Conservation (phyloP, 176 grass and related monocot species). For the Aegilops longissima region DNA sequence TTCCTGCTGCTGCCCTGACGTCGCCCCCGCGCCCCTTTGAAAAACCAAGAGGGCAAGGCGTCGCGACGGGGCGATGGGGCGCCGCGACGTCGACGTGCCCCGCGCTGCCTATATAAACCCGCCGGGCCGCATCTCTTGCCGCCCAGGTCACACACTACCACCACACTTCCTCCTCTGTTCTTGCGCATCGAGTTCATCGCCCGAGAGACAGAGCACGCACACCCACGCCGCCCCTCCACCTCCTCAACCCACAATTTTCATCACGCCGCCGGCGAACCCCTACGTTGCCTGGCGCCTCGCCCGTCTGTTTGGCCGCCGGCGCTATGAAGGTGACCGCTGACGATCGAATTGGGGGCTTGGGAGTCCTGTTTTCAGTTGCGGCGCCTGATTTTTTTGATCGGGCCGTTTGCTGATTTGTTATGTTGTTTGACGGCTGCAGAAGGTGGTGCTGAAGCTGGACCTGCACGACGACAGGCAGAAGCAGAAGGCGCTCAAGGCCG, state of each 20-base stretch:
- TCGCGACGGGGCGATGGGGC: not conserved
- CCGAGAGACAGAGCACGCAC: not conserved
- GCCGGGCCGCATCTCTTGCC: not conserved
- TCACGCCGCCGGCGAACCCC: too few species aligned
- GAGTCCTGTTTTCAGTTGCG: too few species aligned
- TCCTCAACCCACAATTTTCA: too few species aligned
- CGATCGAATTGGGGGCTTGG: not conserved
- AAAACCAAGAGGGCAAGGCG: not conserved
- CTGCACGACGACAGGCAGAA: conserved; percentile 83
- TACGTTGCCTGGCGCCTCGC: too few species aligned
- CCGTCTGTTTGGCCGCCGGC: not conserved
- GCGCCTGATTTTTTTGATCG: not conserved
- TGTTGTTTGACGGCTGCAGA: conserved; percentile 27
- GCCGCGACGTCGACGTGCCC: not conserved
- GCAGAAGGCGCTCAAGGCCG: conserved; percentile 73
- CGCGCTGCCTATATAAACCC: not conserved
- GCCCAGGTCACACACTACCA: not conserved
- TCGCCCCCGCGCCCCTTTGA: not conserved
- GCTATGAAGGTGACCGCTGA: not conserved
- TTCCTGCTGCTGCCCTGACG: not conserved
- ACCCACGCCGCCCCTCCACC: not conserved
- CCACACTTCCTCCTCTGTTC: not conserved
- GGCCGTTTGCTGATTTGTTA: too few species aligned
- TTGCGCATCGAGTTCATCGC: not conserved
- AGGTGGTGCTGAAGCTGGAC: conserved; percentile 76